Conservation (phyloP, 2,329 filamentous ascomycete species). For the Chaetomium strumarium region DNA sequence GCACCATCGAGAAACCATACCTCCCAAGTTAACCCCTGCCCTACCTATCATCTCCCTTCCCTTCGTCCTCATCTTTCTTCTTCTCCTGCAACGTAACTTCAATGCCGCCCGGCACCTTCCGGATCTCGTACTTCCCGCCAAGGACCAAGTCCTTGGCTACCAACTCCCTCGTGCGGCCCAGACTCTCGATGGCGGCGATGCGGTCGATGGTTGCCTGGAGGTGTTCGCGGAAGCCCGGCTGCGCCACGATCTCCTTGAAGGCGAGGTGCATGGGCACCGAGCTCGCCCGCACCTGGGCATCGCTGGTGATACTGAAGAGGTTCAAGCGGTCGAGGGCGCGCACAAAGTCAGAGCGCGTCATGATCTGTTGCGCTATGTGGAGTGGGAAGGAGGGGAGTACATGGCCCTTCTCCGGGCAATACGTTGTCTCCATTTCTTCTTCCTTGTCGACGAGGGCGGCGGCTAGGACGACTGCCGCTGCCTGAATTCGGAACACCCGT, state of each 20-base stretch:
- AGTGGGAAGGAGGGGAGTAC: slow-evolving; percentile 74
- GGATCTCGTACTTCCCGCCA: slow-evolving; percentile 70
- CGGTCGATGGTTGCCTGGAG: slow-evolving; percentile 76
- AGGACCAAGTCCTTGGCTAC: slow-evolving; percentile 92
- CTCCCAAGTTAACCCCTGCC: neutral
- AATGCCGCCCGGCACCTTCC: slow-evolving; percentile 18
- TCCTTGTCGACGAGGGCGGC: slow-evolving; percentile 84
- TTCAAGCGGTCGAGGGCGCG: slow-evolving; percentile 88
- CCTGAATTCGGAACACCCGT: slow-evolving; percentile 39
- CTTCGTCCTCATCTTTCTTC: slow-evolving; percentile 12
- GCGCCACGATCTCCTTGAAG: slow-evolving; percentile 73
- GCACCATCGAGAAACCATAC: neutral
- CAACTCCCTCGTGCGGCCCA: slow-evolving; percentile 88
- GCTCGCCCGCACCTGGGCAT: slow-evolving; percentile 82
- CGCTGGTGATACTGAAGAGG: slow-evolving; percentile 87
- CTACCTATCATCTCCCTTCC: neutral
- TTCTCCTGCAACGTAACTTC: slow-evolving; percentile 23
- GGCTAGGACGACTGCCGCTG: slow-evolving; percentile 89
- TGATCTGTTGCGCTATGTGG: slow-evolving; percentile 80
- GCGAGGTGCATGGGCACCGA: slow-evolving; percentile 95
- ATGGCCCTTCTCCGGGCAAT: slow-evolving; percentile 62
- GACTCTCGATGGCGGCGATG: slow-evolving; percentile 86
- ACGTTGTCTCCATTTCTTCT: slow-evolving; percentile 57
- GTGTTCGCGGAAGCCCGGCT: slow-evolving; percentile 74
- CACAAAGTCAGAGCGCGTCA: slow-evolving; percentile 95